Base-by-base conservation (phyloP, 2,329 filamentous ascomycete genomes). In the Diaporthe sp. region DNA sequence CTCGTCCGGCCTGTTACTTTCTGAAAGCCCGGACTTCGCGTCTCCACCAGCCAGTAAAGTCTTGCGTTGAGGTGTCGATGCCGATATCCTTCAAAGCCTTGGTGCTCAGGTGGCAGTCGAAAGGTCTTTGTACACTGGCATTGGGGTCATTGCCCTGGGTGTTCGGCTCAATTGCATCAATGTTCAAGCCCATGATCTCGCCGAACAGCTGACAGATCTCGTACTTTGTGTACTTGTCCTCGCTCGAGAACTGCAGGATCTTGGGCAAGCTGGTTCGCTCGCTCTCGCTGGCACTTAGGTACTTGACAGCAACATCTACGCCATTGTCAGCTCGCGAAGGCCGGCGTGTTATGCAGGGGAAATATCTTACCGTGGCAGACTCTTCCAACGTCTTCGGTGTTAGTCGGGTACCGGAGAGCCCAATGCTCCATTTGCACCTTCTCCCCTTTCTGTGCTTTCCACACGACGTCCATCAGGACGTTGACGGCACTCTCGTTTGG, bases 141-240 rank as follows among this genome's bases (percentile, higher is more conserved):
- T 91, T 92, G 8, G 92, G 91, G 78, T 94, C 93, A 82, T 94
- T 94, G 51, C 93, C 93, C 80, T 94, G 88, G 34, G 91, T 90
- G 80, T 95, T 93, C 13, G 93, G 86, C 80, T 90, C 88, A 83
- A 98, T 92, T 10, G 90, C 89, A 63, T 91, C 90, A 28, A 93
- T 87, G 15, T 93, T 89, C 73, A 97, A 82, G 0, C 93, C 94
- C 89, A 97, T 92, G 75, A 98, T 94, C 76, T 95, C 92, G 5
- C 92, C 93, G 81, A 98, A 92, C 13, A 89, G 85, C 84, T 94
- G 86, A 82, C 94, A 96, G 74, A 98, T 98, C 83, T 96, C 92
- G 83, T 96, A 97, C 86, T 98, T 98, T 63, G 95, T 98, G 87
- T 93, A 94, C 78, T 88, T 90, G 79, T 98, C 94, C 84, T 98